Base-by-base conservation (phyloP, 371 early-diverging fungal genomes). In the Circinella umbellata region DNA sequence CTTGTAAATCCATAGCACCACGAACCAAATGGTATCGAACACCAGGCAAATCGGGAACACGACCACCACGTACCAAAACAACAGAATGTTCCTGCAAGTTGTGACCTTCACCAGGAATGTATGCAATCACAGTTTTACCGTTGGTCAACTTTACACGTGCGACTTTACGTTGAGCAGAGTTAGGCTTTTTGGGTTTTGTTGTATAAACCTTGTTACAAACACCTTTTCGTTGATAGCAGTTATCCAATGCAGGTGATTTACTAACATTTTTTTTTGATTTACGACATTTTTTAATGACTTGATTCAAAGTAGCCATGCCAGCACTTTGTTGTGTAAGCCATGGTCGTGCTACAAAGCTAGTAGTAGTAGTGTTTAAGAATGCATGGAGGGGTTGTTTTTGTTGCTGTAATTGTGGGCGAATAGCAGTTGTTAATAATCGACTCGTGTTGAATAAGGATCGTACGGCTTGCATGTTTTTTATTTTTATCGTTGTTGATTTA, bases 41-140 rank as follows among this genome's bases (percentile, higher is more conserved):
- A 91, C 99, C 98, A n/a, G 98, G 98, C 71, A 95, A 89, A 93
- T 98, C 99, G 37, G 94, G 91, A 9, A 96, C 96, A 86, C 97
- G 89, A 71, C 92, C 97, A 47, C 98, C 99, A 62, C 96, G 88
- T 8, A 98, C 96, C 42, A 97, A 79, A 20, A 98, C 99, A 34
- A 98, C 97, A 15, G 93, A 92, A 80, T 98, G 98, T 78, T 98
- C 99, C 86, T 98, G 98, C 76, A 97, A 82, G 75, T 96, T 97
- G 82, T 98, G 99, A 18, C 98, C 98, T 82, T 98, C 99, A 71
- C 99, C 99, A 17, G 97, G 97, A 81, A 98, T 97, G 83, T 98
- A 98, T 20, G 96, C 96, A 64, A 93, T 90, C 20, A 98, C 88
- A 15, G 88, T 86, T 78, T 94, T 94, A 51, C 96, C 96, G 69